Evolutionary conservation across 495 filamentous ascomycete species (phyloP).

Genomic region (Hypoxylon subgilvum): DNA sequence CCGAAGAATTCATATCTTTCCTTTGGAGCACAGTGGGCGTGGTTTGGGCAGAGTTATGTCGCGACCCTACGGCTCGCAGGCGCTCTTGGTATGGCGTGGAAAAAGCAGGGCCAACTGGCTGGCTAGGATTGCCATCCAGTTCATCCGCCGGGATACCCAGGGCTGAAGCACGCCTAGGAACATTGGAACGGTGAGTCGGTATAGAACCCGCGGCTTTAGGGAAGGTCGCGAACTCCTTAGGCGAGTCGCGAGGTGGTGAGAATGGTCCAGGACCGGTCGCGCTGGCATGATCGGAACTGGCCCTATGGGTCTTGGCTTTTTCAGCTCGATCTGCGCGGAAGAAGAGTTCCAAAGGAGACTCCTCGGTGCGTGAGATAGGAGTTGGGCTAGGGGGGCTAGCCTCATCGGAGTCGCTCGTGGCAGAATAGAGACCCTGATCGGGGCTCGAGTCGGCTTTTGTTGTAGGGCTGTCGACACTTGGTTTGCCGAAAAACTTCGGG

Average conservation of each 20-base stretch:
- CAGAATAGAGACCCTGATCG: conserved; percentile 46
- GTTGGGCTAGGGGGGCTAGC: conserved; percentile 47
- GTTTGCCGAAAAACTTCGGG: conserved; percentile 88
- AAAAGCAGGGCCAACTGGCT: conserved; percentile 66
- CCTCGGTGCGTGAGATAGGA: conserved; percentile 49
- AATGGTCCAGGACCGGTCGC: conserved; percentile 39
- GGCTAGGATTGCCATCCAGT: conserved; percentile 61
- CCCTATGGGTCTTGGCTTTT: conserved; percentile 64
- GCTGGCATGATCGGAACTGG: conserved; percentile 49
- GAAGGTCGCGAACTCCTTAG: conserved; percentile 44
- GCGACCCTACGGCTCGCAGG: conserved; percentile 60
- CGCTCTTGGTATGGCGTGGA: conserved; percentile 71
- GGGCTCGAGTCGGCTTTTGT: conserved; percentile 40
- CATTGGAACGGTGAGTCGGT: conserved; percentile 37
- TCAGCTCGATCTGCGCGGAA: conserved; percentile 85
- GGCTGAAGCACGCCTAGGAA: conserved; percentile 46
- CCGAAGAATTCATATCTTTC: conserved; percentile 30
- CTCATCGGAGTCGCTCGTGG: conserved; percentile 50
- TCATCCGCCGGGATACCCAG: conserved; percentile 70
- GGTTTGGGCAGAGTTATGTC: conserved; percentile 30
- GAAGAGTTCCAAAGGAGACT: conserved; percentile 84
- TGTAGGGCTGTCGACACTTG: conserved; percentile 68
- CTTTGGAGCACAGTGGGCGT: conserved; percentile 11
- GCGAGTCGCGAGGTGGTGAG: conserved; percentile 42
- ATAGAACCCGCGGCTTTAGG: conserved; percentile 35